Base-by-base conservation (phyloP, 257 asterid species). In the Capsicum rhomboideum region DNA sequence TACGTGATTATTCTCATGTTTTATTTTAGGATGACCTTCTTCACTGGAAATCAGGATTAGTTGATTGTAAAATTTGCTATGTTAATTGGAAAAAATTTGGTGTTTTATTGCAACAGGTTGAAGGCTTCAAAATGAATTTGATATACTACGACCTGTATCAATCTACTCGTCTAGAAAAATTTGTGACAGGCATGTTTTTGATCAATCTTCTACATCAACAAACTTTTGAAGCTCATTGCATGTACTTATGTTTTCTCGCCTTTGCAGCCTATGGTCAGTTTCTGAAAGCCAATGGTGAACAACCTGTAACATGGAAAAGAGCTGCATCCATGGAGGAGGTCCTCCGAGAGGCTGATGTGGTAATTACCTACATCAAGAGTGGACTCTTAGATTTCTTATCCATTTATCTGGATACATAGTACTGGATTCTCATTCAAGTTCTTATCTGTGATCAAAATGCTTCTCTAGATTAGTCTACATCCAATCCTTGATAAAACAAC, bases 41-140 rank as follows among this genome's bases (percentile, higher is more conserved):
- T 72, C 79, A 37, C 66, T 40, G 21, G 2, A 56, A 79, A 23
- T 55, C 52, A 14, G 21, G 72, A 29, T 11, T 55, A 58, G n/a
- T 9, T 21, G n/a, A 44, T 2, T 29, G 54, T 29, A 2, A n/a
- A 14, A 34, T 63, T 55, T 66, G 74, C 59, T 53, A 44, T 46
- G 86, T 80, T 88, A 74, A 78, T 53, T 67, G 54, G 52, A 67
- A 52, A 28, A 64, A 16, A 81, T 29, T 52, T 82, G 79, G 29
- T 79, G 44, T 74, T 56, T 64, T 28, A 64, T 16, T 87, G 64
- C 34, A 84, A 83, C 88, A 96, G 99, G 93, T 96, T 85, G 99
- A 94, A 93, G 99, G 99, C 83, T 96, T 96, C 96, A 96, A 96
- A 86, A 96, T 96, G 98, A 96, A 96, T 92, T 90, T 96, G 81